Evolutionary conservation across 1,139 yeast genomes (phyloP).

Genomic region (Suhomyces wounanorum): DNA sequence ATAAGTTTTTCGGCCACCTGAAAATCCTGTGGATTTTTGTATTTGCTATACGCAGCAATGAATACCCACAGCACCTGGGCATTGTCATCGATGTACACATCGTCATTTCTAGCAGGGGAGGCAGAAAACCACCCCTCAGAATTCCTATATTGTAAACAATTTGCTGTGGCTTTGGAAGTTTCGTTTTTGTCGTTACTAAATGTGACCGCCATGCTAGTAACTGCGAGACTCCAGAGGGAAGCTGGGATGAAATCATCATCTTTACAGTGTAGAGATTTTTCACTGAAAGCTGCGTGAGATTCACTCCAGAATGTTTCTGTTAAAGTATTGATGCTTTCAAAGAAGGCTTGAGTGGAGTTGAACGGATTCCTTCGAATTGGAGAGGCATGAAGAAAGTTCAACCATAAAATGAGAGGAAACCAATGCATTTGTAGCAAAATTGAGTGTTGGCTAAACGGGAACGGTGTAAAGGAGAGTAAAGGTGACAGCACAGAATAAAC

Average conservation of each 20-base stretch:
- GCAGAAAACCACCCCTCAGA: conserved; percentile 18
- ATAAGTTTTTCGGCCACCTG: conserved; percentile 12
- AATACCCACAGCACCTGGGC: conserved; percentile 20
- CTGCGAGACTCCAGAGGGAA: conserved; percentile 17
- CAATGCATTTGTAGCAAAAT: background rate
- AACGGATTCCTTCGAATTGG: background rate
- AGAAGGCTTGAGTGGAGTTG: conserved; percentile 3
- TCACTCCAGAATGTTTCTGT: conserved; percentile 16
- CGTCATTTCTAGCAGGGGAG: conserved; percentile 16
- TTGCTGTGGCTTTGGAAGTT: conserved; percentile 9
- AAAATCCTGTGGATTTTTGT: conserved; percentile 11
- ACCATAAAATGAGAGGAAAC: conserved; percentile 2
- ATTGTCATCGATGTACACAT: conserved; percentile 19
- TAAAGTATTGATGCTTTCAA: conserved; percentile 3
- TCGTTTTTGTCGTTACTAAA: conserved; percentile 6
- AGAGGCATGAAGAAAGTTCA: background rate
- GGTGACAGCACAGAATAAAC: background rate
- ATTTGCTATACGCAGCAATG: conserved; percentile 13
- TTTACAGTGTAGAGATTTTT: conserved; percentile 10
- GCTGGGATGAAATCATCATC: conserved; percentile 9
- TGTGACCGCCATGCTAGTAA: conserved; percentile 16
- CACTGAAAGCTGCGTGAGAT: conserved; percentile 9
- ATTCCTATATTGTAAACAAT: conserved; percentile 14
- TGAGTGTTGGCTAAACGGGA: background rate
- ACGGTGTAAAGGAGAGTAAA: background rate